Evolutionary conservation across 176 grass and related monocot species (phyloP).

Genomic region (Oryza punctata): DNA sequence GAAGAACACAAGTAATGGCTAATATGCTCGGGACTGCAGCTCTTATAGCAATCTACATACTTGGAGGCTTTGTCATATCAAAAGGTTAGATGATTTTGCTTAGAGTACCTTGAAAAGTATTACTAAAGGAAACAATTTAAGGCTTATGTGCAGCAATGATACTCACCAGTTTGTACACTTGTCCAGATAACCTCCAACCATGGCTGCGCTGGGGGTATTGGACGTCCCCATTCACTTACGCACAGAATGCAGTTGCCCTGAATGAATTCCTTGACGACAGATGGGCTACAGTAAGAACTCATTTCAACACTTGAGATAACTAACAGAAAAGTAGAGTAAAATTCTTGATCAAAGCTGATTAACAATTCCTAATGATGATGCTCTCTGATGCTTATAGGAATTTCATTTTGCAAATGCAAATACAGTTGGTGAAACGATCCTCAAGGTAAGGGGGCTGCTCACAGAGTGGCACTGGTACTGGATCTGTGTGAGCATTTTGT

Average conservation of each 20-base stretch:
- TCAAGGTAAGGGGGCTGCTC: constrained; percentile 66
- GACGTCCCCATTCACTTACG: constrained; percentile 73
- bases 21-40: constrained; percentile 65
- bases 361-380: constrained; percentile 1
- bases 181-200: constrained; percentile 61
- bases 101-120: constrained; percentile 29
- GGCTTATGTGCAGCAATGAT: not conserved
- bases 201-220: constrained; percentile 75
- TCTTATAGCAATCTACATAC: constrained; percentile 69
- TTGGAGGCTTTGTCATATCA: constrained; percentile 88
- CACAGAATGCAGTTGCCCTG: constrained; percentile 62
- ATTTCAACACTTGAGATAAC: constrained; percentile 25
- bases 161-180: constrained; percentile 37
- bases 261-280: constrained; percentile 76
- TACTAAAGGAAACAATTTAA: not conserved
- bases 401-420: constrained; percentile 53
- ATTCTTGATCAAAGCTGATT: constrained; percentile 22
- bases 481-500: constrained; percentile 67
- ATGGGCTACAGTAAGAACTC: constrained; percentile 78
- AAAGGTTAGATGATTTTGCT: constrained; percentile 66
- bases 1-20: constrained; percentile 90
- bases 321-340: constrained; percentile 21
- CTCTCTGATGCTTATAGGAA: constrained; percentile 56
- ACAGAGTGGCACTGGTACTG: constrained; percentile 91
- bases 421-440: constrained; percentile 72